These are phyloP conservation scores for Kondoa malvinella DNA, from an alignment of 768 basidiomycete species.

Conservation along the genomic window DNA sequence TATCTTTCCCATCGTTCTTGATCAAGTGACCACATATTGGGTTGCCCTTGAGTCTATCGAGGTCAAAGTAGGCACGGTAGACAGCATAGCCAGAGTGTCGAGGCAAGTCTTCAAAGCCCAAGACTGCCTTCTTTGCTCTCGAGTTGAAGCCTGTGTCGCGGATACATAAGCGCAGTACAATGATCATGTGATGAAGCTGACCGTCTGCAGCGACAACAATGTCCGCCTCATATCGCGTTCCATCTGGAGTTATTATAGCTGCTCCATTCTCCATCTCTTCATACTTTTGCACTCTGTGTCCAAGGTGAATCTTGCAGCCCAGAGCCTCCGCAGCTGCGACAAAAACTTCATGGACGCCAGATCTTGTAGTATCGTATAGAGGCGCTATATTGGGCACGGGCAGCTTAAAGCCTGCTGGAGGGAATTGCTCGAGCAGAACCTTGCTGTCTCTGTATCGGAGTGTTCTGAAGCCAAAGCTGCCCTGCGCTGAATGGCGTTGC, in stretches of 20 bases:
- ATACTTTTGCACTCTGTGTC: not conserved
- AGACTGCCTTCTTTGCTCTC: not conserved
- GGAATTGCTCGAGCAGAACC: not conserved
- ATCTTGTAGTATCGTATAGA: not conserved
- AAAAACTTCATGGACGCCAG: not conserved
- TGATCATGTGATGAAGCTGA: not conserved
- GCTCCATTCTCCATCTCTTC: not conserved
- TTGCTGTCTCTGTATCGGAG: not conserved
- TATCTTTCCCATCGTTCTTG: not conserved
- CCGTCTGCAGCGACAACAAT: not conserved
- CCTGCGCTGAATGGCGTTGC: not conserved
- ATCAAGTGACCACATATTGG: not conserved
- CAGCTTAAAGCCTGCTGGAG: not conserved
- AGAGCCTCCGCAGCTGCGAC: not conserved
- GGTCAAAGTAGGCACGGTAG: not conserved
- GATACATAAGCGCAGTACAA: not conserved
- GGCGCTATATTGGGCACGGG: not conserved
- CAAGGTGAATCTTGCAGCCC: not conserved
- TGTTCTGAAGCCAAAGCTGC: not conserved
- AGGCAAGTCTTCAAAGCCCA: not conserved
- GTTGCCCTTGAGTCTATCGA: not conserved
- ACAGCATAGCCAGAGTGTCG: not conserved
- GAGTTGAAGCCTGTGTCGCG: not conserved
- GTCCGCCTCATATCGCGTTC: not conserved
- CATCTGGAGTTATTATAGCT: not conserved